phyloP scores from a whole-genome alignment of 2,329 filamentous ascomycete species.

The Aspergillus carbonarius region DNA sequence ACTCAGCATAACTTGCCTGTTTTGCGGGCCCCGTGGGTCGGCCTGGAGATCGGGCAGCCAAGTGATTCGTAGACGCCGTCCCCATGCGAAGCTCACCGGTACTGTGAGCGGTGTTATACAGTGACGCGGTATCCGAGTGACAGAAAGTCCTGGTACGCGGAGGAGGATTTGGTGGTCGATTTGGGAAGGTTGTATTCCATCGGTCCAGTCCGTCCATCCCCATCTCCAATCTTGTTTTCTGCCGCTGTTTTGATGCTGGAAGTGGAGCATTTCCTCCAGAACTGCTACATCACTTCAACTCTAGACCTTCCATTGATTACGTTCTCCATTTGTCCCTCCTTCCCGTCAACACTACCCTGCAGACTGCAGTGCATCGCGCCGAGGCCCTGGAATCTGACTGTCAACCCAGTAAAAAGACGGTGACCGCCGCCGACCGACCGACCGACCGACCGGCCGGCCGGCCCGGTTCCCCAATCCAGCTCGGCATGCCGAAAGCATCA shows the following conservation, averaged over 20 bases:
- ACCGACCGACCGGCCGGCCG: neutral
- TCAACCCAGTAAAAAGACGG: neutral
- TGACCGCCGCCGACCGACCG: neutral
- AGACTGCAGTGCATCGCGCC: neutral
- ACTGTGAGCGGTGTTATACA: slow-evolving; percentile 9
- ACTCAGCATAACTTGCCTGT: neutral
- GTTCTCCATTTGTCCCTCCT: neutral
- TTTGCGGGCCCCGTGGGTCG: slow-evolving; percentile 7
- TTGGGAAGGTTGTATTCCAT: neutral
- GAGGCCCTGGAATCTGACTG: neutral
- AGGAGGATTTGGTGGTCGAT: neutral
- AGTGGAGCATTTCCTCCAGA: neutral
- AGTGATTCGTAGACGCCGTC: slow-evolving; percentile 8
- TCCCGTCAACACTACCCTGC: neutral
- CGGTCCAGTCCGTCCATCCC: neutral
- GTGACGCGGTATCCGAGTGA: slow-evolving; percentile 11
- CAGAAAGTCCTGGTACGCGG: slow-evolving; percentile 16
- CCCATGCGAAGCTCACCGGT: slow-evolving; percentile 9
- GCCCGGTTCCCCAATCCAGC: slow-evolving; percentile 3
- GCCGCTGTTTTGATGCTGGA: neutral
- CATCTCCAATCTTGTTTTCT: neutral
- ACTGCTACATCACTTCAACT: neutral
- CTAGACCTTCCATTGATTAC: neutral
- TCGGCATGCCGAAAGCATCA: slow-evolving; percentile 12
- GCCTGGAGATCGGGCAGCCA: slow-evolving; percentile 12